Evolutionary conservation across 2,329 filamentous ascomycete species (phyloP), one percentile per base, ranked within the genome.

Genomic region (Beauveria bassiana): DNA sequence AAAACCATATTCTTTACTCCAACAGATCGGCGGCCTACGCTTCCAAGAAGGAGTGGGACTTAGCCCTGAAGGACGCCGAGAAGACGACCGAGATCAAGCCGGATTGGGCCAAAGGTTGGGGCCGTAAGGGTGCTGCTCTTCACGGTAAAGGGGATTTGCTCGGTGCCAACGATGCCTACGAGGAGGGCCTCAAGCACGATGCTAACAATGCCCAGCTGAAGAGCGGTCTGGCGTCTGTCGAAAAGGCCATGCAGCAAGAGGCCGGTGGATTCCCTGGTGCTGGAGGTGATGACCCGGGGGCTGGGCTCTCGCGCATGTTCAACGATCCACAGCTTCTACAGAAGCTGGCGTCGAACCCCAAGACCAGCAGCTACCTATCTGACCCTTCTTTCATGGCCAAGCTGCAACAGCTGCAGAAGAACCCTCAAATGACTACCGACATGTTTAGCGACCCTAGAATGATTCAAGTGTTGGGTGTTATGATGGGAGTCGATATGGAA

Each of bases 91-190:
- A 96, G 77, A 81, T 99, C 74, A 98, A 99, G 82, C 89, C 93
- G 14, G 95, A 98, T 80, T 99, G 95, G 95, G 87, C 91, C 63
- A 98, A 98, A 79, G 95, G 95, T 67, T 97, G 91, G 89, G 88
- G 90, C 63, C 87, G 95, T 64, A 97, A 97, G 75, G 95, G 93
- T 67, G 88, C 92, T 65, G 95, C 95, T 61, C 82, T 93, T 40
- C 95, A 96, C 74, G 95, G 95, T 51, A 80, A 87, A 63, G 91
- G 93, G 57, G 91, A 99, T 73, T 82, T 98, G 24, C 80, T 95
- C 55, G 89, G 86, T 53, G 92, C 95, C 40, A 85, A 88, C 65
- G 92, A 97, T 70, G 92, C 96, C 24, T 99, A 96, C 74, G 90
- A 96, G 71, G 85, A 96, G 73, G 95, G 93, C n/a, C 80, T 97